phyloP scores from a whole-genome alignment of 306 rosid species.

The Prunus salicina region DNA sequence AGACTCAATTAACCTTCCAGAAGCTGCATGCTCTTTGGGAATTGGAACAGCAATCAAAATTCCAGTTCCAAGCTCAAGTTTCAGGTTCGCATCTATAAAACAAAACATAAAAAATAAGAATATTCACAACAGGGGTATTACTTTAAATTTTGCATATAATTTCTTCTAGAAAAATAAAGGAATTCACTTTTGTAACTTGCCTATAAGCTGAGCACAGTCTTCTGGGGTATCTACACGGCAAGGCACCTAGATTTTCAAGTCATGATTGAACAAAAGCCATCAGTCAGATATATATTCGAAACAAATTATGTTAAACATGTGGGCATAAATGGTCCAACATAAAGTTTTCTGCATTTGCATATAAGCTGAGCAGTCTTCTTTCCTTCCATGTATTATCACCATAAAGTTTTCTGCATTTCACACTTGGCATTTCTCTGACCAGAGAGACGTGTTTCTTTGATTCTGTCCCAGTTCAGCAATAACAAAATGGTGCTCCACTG shows the following conservation, averaged over 20 bases:
- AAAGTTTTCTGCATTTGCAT: neutral
- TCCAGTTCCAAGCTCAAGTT: conserved; percentile 72
- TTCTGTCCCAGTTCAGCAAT: neutral
- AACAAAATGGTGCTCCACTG: neutral
- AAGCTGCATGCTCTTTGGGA: conserved; percentile 69
- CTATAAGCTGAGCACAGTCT: conserved; percentile 74
- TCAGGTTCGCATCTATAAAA: conserved; percentile 58
- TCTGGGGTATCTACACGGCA: conserved; percentile 76
- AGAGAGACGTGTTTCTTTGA: neutral
- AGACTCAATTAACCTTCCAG: conserved; percentile 76
- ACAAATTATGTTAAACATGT: neutral
- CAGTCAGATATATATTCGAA: conserved; percentile 5
- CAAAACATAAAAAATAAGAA: neutral
- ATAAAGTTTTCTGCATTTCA: neutral
- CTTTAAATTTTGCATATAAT: neutral
- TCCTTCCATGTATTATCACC: neutral
- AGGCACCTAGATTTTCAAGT: conserved; percentile 53
- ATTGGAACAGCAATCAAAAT: conserved; percentile 83
- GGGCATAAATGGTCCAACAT: neutral
- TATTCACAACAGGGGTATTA: neutral
- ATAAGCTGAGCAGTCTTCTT: neutral
- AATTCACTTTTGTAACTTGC: conserved; percentile 36
- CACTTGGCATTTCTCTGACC: neutral
- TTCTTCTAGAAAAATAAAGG: neutral
- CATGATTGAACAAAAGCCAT: conserved; percentile 25